phyloP scores from a whole-genome alignment of 1,139 yeast species.

The Kodamaea anthophila region DNA sequence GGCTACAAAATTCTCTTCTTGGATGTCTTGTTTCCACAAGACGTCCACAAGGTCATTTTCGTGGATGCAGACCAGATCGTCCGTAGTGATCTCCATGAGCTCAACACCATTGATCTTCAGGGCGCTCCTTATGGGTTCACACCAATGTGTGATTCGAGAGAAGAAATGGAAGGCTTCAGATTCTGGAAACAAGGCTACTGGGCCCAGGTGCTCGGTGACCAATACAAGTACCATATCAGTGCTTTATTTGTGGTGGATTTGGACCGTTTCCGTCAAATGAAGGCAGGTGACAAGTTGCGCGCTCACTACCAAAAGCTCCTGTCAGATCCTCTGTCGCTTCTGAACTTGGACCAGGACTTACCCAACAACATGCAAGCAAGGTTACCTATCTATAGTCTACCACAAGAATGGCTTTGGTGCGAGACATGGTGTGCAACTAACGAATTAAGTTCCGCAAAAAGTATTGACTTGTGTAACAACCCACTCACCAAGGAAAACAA shows the following conservation, averaged over 20 bases:
- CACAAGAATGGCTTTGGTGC: slow-evolving; percentile 89
- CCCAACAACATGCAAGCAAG: slow-evolving; percentile 75
- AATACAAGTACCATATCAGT: slow-evolving; percentile 70
- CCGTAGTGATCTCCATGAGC: slow-evolving; percentile 64
- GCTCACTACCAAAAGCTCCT: slow-evolving; percentile 83
- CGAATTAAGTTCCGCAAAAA: slow-evolving; percentile 54
- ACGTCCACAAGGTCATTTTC: slow-evolving; percentile 67
- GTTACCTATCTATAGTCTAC: slow-evolving; percentile 64
- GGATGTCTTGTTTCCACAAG: slow-evolving; percentile 81
- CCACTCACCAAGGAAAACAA: slow-evolving; percentile 78
- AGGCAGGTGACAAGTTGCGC: slow-evolving; percentile 76
- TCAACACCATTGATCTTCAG: slow-evolving; percentile 57
- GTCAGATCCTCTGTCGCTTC: slow-evolving; percentile 69
- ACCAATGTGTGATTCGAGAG: slow-evolving; percentile 81
- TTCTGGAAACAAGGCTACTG: slow-evolving; percentile 96
- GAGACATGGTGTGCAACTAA: slow-evolving; percentile 88
- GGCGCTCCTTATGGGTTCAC: slow-evolving; percentile 83
- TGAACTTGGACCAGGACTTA: slow-evolving; percentile 86
- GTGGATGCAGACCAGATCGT: slow-evolving; percentile 84
- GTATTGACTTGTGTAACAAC: slow-evolving; percentile 78
- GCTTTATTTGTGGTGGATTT: slow-evolving; percentile 82
- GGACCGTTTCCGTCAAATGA: slow-evolving; percentile 51
- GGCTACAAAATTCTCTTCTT: slow-evolving; percentile 81
- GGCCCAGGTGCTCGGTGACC: slow-evolving; percentile 56
- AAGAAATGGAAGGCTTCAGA: slow-evolving; percentile 77